Evolutionary conservation across 805 yeast species (phyloP), one percentile per base, ranked within the genome.

Genomic region (Blastobotrys peoriensis): DNA sequence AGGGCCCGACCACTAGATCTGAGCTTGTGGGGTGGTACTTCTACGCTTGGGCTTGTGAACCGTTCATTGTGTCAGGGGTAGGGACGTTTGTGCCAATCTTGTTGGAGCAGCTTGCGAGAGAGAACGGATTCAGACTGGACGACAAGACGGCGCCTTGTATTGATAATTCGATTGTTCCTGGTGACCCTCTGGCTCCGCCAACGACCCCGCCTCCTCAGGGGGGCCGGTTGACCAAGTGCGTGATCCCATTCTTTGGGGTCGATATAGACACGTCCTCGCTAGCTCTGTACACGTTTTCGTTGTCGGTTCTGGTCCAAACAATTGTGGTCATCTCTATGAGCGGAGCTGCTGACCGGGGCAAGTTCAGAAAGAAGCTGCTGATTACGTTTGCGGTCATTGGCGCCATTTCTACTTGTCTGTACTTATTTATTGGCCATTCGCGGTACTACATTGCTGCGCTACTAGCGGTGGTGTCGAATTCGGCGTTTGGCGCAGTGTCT

Each of bases 41-140:
- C 4, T 81, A 78, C 51, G 69, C 81, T 2, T 80, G 84, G 74
- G 88, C 89, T 1, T 77, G 85, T 17, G 94, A 84, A 59, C 93
- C 93, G 0, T 85, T 83, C 57, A 73, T 83, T 3, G 93, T 84
- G 5, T 78, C 86, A 33, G 88, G 83, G 2, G 82, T 85, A 4
- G 82, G 89, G 0, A 83, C 91, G 0, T 85, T 82, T 59, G 81
- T 84, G 4, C 93, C 93, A 0, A 62, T 85, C 15, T 60, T 84
- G 4, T 63, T 84, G 23, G 88, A 84, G 49, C 83, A 80, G 53
- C 71, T 80, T 48, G 94, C 89, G 0, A 69, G 88, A 18, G 76
- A 74, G 36, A 83, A 81, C 57, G 91, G 87, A 20, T 91, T 85
- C 5, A 58, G 71, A 46, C 63, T 73, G 4, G 67, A 68, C 34